These are phyloP conservation scores for Eucommia ulmoides DNA, from an alignment of 257 asterid species.

Conservation along the genomic window DNA sequence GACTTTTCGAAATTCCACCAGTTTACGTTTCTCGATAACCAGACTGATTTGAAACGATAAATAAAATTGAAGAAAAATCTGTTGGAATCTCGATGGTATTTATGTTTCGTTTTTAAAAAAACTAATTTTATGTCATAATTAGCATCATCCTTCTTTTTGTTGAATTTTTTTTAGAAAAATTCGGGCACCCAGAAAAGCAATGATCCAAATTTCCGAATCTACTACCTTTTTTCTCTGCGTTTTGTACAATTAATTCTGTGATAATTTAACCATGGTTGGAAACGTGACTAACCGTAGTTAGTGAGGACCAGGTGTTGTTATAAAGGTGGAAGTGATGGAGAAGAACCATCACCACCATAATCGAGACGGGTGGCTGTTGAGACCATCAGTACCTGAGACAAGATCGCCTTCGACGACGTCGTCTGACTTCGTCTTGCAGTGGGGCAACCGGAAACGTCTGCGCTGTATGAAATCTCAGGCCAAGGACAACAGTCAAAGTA, in stretches of 20 bases:
- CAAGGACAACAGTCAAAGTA: slow-evolving; percentile 19
- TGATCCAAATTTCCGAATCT: not conserved
- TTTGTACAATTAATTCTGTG: not conserved
- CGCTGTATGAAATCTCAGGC: slow-evolving; percentile 68
- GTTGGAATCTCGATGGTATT: too few relatives aligned
- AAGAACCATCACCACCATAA: slow-evolving; percentile 33
- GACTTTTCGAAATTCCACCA: too few relatives aligned
- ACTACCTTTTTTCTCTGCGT: not conserved
- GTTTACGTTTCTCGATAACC: too few relatives aligned
- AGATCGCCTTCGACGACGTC: slow-evolving; percentile 41
- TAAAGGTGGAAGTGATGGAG: slow-evolving; percentile 39
- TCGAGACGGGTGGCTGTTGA: slow-evolving; percentile 35
- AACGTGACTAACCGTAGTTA: slow-evolving; percentile 15
- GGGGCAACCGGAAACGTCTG: slow-evolving; percentile 77
- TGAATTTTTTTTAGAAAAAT: not conserved
- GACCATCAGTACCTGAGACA: slow-evolving; percentile 29
- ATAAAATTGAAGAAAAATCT: too few relatives aligned
- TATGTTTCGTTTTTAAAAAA: too few relatives aligned
- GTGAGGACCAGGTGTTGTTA: slow-evolving; percentile 16
- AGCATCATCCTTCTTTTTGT: not conserved
- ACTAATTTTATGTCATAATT: too few relatives aligned
- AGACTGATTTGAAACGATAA: too few relatives aligned
- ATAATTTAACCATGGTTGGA: slow-evolving; percentile 4
- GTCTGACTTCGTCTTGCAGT: slow-evolving; percentile 65
- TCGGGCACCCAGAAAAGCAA: too few relatives aligned